phyloP scores from a whole-genome alignment of 495 filamentous ascomycete genomes.

The Letharia lupina region DNA sequence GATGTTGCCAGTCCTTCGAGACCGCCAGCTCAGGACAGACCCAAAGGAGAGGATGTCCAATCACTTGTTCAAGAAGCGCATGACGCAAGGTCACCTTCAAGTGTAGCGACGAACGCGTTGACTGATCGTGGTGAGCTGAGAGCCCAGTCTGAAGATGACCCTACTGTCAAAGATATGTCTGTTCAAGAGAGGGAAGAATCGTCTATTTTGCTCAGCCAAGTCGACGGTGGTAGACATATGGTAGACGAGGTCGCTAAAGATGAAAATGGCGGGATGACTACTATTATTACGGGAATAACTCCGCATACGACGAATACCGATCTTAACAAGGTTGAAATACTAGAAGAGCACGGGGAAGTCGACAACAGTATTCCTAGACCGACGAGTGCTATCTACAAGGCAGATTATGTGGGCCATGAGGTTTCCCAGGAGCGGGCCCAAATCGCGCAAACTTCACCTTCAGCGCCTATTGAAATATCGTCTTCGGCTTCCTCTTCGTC shows the following conservation, averaged over 20 bases:
- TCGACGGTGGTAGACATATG: background rate
- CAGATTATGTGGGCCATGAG: background rate
- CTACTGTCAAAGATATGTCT: background rate
- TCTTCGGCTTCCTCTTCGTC: background rate
- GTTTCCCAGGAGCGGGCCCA: background rate
- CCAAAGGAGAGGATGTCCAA: background rate
- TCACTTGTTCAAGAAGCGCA: background rate
- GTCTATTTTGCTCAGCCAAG: background rate
- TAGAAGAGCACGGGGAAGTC: background rate
- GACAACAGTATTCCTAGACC: background rate
- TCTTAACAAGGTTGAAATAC: background rate
- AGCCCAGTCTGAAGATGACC: background rate
- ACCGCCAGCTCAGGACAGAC: background rate
- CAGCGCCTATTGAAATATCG: background rate
- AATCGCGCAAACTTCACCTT: background rate
- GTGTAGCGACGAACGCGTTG: background rate
- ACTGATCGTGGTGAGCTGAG: background rate
- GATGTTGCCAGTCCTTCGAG: conserved; percentile 26
- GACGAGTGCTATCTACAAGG: background rate
- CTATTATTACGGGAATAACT: background rate
- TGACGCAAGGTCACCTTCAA: background rate
- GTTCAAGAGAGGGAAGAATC: background rate
- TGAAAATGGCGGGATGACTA: background rate
- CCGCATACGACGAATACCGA: background rate
- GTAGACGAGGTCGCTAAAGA: background rate